These are phyloP conservation scores for Pseudogymnoascus sp. DNA, from an alignment of 2,329 filamentous ascomycete genomes.

Conservation along the genomic window DNA sequence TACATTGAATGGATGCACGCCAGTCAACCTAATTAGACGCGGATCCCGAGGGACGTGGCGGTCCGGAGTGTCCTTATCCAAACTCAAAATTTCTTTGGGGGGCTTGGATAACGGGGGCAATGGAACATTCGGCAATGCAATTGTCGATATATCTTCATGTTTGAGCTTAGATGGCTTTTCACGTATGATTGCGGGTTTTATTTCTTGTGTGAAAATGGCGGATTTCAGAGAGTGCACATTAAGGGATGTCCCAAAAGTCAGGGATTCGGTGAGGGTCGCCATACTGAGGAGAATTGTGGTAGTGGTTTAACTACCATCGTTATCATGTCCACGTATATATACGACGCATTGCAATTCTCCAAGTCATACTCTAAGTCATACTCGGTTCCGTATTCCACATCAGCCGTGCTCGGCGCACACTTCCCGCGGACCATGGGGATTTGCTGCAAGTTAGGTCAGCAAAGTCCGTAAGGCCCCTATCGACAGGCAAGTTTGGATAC, in stretches of 20 bases:
- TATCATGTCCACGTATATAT: neutral
- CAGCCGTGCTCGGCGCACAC: neutral
- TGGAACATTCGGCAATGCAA: conserved; percentile 29
- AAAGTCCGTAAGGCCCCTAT: neutral
- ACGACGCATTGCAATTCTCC: neutral
- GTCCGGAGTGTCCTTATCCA: conserved; percentile 79
- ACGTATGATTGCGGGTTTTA: neutral
- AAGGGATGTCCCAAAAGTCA: neutral
- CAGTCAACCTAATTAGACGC: conserved; percentile 76
- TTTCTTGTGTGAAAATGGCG: neutral
- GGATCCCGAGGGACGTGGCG: conserved; percentile 70
- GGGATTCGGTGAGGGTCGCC: neutral
- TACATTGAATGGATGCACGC: conserved; percentile 83
- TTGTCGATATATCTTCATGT: neutral
- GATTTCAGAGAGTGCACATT: neutral
- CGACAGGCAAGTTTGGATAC: neutral
- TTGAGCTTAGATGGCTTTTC: neutral
- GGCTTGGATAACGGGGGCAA: conserved; percentile 56
- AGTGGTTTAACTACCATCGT: neutral
- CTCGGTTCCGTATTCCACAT: neutral
- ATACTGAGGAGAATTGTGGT: neutral
- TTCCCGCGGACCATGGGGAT: neutral
- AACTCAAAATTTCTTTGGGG: conserved; percentile 54
- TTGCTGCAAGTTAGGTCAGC: neutral
- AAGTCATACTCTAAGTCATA: neutral